These are phyloP conservation scores for Pelargonium australe DNA, from an alignment of 441 rosid species.

Conservation along the genomic window DNA sequence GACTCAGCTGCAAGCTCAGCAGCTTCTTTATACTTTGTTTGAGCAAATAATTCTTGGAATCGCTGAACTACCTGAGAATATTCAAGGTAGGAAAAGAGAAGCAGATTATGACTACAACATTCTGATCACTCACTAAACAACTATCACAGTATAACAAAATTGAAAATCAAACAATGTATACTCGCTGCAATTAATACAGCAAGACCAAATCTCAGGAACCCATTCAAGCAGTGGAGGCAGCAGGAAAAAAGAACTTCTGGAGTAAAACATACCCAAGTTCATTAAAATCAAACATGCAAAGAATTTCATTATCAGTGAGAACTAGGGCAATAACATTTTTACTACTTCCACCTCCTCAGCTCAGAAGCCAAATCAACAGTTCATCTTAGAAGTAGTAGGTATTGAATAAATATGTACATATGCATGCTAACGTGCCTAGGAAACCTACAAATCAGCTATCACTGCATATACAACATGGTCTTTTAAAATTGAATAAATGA, in stretches of 20 bases:
- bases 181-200: too few relatives aligned
- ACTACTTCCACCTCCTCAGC: not conserved
- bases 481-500: not conserved
- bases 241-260: not conserved
- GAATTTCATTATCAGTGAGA: not conserved
- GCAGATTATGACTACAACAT: not conserved
- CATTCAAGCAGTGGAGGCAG: not conserved
- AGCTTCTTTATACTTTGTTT: conserved; percentile 97
- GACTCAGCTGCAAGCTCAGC: conserved; percentile 99
- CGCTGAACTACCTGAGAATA: conserved; percentile 86
- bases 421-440: too few relatives aligned
- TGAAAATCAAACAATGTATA: not conserved
- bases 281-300: not conserved
- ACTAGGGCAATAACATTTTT: not conserved
- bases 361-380: not conserved
- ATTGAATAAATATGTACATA: not conserved
- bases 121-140: not conserved
- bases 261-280: not conserved
- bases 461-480: not conserved
- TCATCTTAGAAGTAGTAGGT: not conserved
- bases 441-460: not conserved
- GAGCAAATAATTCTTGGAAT: conserved; percentile 97
- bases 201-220: too few relatives aligned
- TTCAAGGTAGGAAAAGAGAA: conserved; percentile 18
- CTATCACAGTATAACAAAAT: not conserved